These are phyloP conservation scores for Alternaria hordeiaustralica DNA, from an alignment of 2,329 filamentous ascomycete species.

Conservation along the genomic window DNA sequence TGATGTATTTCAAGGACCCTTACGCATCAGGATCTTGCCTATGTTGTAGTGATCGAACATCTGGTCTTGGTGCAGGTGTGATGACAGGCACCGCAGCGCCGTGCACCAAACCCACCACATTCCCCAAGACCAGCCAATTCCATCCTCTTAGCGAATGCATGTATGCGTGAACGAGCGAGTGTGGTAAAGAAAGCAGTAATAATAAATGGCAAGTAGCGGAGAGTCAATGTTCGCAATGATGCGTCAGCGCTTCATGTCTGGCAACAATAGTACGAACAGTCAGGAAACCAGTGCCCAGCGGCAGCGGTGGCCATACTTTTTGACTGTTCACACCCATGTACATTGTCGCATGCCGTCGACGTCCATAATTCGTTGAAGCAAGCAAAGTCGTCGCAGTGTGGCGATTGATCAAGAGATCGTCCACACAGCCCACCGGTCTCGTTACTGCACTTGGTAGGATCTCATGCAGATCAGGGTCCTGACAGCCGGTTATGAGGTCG, in stretches of 20 bases:
- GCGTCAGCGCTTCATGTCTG: conserved; percentile 25
- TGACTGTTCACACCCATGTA: conserved; percentile 25
- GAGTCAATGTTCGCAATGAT: conserved; percentile 5
- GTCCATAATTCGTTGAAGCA: conserved; percentile 18
- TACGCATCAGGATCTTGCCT: conserved; percentile 43
- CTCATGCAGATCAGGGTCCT: conserved; percentile 36
- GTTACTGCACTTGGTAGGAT: conserved; percentile 19
- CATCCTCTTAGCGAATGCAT: conserved; percentile 36
- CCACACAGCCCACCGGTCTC: conserved; percentile 28
- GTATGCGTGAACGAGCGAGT: conserved; percentile 22
- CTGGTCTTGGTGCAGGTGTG: conserved; percentile 35
- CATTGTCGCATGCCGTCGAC: conserved; percentile 5
- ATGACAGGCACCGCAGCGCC: conserved; percentile 27
- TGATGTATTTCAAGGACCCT: conserved; percentile 5
- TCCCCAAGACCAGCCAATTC: conserved; percentile 18
- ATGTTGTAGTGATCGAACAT: conserved; percentile 15
- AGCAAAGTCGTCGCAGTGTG: conserved; percentile 21
- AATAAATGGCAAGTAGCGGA: conserved; percentile 7
- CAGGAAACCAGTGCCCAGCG: conserved; percentile 3
- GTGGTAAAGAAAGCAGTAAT: conserved; percentile 9
- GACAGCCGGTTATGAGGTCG: conserved; percentile 11
- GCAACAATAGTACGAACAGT: neutral
- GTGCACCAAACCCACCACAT: conserved; percentile 17
- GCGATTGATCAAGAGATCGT: conserved; percentile 29
- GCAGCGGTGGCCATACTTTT: conserved; percentile 19